Base-by-base conservation (phyloP, 768 basidiomycete genomes). In the Rhizopogon vinicolor region DNA sequence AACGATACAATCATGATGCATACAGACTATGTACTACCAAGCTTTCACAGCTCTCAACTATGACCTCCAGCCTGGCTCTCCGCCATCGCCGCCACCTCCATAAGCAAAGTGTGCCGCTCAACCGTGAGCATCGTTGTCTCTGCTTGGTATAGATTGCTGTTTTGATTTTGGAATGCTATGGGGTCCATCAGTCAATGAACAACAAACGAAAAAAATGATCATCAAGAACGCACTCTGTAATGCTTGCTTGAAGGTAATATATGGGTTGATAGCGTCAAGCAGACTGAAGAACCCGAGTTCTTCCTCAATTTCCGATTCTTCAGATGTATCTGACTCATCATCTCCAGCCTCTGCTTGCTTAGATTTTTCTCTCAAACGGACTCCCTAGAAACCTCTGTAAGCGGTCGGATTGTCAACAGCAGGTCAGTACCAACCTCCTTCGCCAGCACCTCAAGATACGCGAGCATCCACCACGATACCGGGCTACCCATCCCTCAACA, bases 371-470 rank as follows among this genome's bases (percentile, higher is more conserved):
- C 89, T 81, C 57, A 90, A 78, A 52, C 91, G 87, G 33, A 83
- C 85, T 44, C 89, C 84, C 89, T 91, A 63, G 7, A 53, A 53
- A 49, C 49, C 33, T 40, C 44, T 19, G 29, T 51, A 10, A 58
- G 41, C 16, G 41, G 28, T 41, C 35, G 42, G n/a, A 42, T 25
- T 25, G 6, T 25, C 52, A 46, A 39, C 25, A 50, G 44, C 37
- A 35, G 49, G 49, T 40, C 46, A 25, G 3, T 46, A 60, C 71
- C 44, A 66, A 89, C 90, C 79, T 93, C 88, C 61, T 83, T 83
- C 7, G 91, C 92, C 35, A 95, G 80, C 78, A 92, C 74, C 68
- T 94, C 91, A 43, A 93, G 77, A 66, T 93, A 95, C 7, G 87
- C 89, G 7, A 18, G 79, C 77, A 19, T 84, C 89, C 5, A 75